Conservation (phyloP, 2,329 filamentous ascomycete species). For the Aspergillus sp. region DNA sequence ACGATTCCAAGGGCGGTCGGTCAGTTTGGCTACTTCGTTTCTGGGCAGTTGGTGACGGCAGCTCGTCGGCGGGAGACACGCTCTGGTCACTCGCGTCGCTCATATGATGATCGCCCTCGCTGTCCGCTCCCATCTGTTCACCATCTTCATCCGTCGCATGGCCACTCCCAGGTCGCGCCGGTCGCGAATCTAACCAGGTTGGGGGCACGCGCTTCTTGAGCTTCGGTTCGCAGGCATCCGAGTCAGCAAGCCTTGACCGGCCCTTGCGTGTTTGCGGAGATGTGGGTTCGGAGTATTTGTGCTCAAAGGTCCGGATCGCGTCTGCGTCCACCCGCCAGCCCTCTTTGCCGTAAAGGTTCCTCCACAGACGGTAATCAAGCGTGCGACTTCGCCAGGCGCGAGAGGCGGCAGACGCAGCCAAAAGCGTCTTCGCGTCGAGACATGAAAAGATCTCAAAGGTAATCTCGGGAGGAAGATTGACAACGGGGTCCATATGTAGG, state of each 20-base stretch:
- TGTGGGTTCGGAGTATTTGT: slow-evolving; percentile 33
- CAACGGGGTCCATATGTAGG: slow-evolving; percentile 86
- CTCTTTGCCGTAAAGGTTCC: slow-evolving; percentile 69
- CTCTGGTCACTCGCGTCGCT: slow-evolving; percentile 26
- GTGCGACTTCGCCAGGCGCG: slow-evolving; percentile 73
- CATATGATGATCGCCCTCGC: slow-evolving; percentile 37
- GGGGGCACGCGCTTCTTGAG: slow-evolving; percentile 45
- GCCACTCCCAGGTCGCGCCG: slow-evolving; percentile 15
- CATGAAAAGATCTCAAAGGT: slow-evolving; percentile 82
- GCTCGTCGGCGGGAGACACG: slow-evolving; percentile 7
- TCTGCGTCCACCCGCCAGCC: slow-evolving; percentile 67
- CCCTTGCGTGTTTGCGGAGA: slow-evolving; percentile 36
- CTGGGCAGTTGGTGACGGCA: slow-evolving; percentile 11
- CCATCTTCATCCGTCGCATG: slow-evolving; percentile 1
- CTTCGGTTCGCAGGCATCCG: slow-evolving; percentile 41
- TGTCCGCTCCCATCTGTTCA: slow-evolving; percentile 15
- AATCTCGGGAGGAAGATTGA: slow-evolving; percentile 78
- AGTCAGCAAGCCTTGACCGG: slow-evolving; percentile 38
- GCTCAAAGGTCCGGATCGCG: slow-evolving; percentile 60
- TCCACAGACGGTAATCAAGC: slow-evolving; percentile 78
- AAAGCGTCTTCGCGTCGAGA: slow-evolving; percentile 69
- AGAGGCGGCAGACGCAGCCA: slow-evolving; percentile 70
- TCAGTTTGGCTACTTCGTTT: too few species aligned
- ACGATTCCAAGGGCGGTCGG: slow-evolving; percentile 18
- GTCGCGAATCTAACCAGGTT: slow-evolving; percentile 33